phyloP scores from a whole-genome alignment of 1,284 basidiomycete genomes.

The Wallemia hederae region DNA sequence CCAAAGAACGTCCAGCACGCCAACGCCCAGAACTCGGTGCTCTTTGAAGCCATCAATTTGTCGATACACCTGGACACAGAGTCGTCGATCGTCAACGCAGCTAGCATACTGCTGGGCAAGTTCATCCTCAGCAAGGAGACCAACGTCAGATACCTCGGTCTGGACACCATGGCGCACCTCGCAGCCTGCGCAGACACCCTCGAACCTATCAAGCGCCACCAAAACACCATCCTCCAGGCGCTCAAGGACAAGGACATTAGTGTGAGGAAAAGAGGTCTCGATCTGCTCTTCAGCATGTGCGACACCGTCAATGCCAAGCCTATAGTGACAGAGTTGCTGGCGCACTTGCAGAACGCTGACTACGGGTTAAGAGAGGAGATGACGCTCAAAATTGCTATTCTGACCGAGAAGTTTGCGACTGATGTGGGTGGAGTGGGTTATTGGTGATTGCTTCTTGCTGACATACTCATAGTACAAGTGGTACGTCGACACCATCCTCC shows the following conservation, averaged over 20 bases:
- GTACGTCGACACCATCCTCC: slow-evolving; percentile 88
- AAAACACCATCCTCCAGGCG: slow-evolving; percentile 76
- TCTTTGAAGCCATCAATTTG: slow-evolving; percentile 91
- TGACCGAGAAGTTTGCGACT: slow-evolving; percentile 89
- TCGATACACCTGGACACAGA: slow-evolving; percentile 88
- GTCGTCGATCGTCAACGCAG: slow-evolving; percentile 60
- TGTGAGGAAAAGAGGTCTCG: slow-evolving; percentile 71
- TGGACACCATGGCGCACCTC: slow-evolving; percentile 94
- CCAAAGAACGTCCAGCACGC: slow-evolving; percentile 92
- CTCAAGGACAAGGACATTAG: slow-evolving; percentile 92
- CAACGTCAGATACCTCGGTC: slow-evolving; percentile 85
- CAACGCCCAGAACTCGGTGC: slow-evolving; percentile 90
- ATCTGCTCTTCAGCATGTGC: slow-evolving; percentile 96
- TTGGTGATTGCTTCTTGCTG: background rate
- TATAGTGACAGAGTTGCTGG: slow-evolving; percentile 76
- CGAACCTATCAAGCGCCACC: slow-evolving; percentile 77
- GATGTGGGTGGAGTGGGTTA: slow-evolving; percentile 21
- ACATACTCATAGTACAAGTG: slow-evolving; percentile 35
- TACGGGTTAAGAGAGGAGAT: slow-evolving; percentile 89
- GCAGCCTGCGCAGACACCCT: slow-evolving; percentile 74
- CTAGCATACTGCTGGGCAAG: slow-evolving; percentile 68
- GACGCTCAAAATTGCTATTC: slow-evolving; percentile 91
- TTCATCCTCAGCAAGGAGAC: slow-evolving; percentile 96
- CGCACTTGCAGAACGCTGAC: slow-evolving; percentile 78
- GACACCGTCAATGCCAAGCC: slow-evolving; percentile 79